Base-by-base conservation (phyloP, 2,329 filamentous ascomycete genomes). In the Hortaea sp. region DNA sequence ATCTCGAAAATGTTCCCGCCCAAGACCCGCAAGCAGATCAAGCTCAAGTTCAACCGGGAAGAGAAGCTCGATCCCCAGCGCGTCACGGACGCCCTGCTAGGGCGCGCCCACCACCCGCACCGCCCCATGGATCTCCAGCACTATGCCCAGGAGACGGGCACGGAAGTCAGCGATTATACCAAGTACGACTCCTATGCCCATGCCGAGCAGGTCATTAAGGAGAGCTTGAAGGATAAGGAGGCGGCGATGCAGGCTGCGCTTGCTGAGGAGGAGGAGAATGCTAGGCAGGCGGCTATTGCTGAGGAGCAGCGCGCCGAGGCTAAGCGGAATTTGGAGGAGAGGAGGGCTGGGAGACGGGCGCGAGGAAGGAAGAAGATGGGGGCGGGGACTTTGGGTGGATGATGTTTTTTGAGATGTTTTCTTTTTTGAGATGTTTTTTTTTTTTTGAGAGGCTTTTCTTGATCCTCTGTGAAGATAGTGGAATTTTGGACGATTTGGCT, bases 11-110 rank as follows among this genome's bases (percentile, higher is more conserved):
- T 88, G 75, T 89, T 94, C 58, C 77, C 80, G 1, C 76, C 77
- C 52, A 81, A 83, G 58, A 84, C 77, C 49, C 76, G 87, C 12
- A 77, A 82, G 30, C 79, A 85, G 62, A 76, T 92, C 66, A 90
- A 90, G 68, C 75, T 83, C 53, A 92, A 92, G 63, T 92, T 87
- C 67, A 85, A 82, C 57, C 81, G 82, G 50, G 87, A 92, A 66
- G 86, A 92, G 66, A 74, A 78, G 31, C 70, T 78, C 44, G 75
- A 82, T 52, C 80, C 84, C 0, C 66, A 69, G 3, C 75, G 77
- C 51, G 74, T 94, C 54, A 79, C 79, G 50, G 72, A 73, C 32
- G 79, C 79, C 5, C 69, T 92, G 46, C 76, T 65, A 39, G 68
- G 66, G 12, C 56, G 60, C 13, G 62, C 64, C 12, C 60, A 64